Base-by-base conservation (phyloP, 2,329 filamentous ascomycete genomes). In the Metarhizium rileyi region DNA sequence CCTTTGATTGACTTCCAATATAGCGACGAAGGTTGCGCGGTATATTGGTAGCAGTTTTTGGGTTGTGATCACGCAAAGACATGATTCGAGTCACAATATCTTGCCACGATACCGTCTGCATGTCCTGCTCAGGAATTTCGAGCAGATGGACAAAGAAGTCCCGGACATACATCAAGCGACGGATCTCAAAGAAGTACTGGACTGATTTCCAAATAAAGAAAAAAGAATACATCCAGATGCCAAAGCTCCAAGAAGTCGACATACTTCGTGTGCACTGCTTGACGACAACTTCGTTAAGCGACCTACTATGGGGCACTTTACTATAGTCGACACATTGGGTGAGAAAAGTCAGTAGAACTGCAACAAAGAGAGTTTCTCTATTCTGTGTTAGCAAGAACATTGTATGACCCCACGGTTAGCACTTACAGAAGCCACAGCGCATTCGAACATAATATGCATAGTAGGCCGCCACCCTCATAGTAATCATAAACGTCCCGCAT, bases 31-130 rank as follows among this genome's bases (percentile, higher is more conserved):
- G 69, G 5, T 67, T 69, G 3, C 70, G 69, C 1, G 76, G 74
- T 52, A 81, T 70, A 51, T 76, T 78, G 9, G 68, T 73, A 9
- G 78, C 78, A 16, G 90, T 95, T 53, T 85, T 82, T n/a, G 90
- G 82, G 58, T 96, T 95, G 27, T 87, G 77, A 61, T 95, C 89
- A 53, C 90, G 79, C 22, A 96, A 67, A 6, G 81, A 79, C 80
- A 95, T 95, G 52, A 96, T 76, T 33, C 89, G 84, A 52, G 81
- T 86, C 22, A 96, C 90, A 25, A 95, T 79, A 55, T 93, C 86
- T 62, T 95, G 88, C 90, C 90, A 96, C 5, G 90, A 91, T 46
- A 95, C 86, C 0, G 89, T 94, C 65, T 96, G 90, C 70, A 96
- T 93, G 58, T 96, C 90, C 50, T 84, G 76, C 51, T 81, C 78